Percentiles rank a stretch among this genome's conserved stretches.
Conservation (phyloP, 805 yeast genomes). For the Candida nemodendra region DNA sequence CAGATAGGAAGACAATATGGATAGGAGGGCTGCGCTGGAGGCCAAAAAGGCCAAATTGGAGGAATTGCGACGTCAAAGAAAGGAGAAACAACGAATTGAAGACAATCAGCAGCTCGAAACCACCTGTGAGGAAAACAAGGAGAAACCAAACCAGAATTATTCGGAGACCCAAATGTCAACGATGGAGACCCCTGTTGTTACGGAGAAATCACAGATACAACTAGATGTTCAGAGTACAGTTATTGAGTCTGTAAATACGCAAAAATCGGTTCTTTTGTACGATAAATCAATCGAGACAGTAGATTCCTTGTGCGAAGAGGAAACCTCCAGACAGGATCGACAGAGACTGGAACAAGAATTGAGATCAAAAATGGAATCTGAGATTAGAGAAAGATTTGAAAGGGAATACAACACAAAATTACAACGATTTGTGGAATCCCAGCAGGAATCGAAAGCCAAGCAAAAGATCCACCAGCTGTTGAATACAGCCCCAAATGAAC, state of each 20-base stretch:
- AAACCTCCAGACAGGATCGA: slow-evolving; percentile 3
- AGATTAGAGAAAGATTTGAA: slow-evolving; percentile 9
- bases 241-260: background rate
- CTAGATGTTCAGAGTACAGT: background rate
- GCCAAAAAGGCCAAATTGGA: slow-evolving; percentile 50
- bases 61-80: slow-evolving; percentile 49
- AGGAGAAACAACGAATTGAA: slow-evolving; percentile 20
- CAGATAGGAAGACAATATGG: no score
- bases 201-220: background rate
- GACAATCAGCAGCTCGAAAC: background rate
- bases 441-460: slow-evolving; percentile 5
- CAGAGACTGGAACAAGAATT: slow-evolving; percentile 10
- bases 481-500: background rate
- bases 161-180: background rate
- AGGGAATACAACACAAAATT: slow-evolving; percentile 9
- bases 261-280: slow-evolving; percentile 6
- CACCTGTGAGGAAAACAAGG: background rate
- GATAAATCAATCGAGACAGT: slow-evolving; percentile 24
- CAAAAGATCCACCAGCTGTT: slow-evolving; percentile 1
- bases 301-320: slow-evolving; percentile 9
- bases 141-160: background rate
- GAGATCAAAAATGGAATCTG: slow-evolving; percentile 12
- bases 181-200: background rate
- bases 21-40: slow-evolving; percentile 38
- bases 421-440: slow-evolving; percentile 6